These are phyloP conservation scores for Fraxinus greggii DNA, from an alignment of 305 asterid genomes.

Conservation along the genomic window DNA sequence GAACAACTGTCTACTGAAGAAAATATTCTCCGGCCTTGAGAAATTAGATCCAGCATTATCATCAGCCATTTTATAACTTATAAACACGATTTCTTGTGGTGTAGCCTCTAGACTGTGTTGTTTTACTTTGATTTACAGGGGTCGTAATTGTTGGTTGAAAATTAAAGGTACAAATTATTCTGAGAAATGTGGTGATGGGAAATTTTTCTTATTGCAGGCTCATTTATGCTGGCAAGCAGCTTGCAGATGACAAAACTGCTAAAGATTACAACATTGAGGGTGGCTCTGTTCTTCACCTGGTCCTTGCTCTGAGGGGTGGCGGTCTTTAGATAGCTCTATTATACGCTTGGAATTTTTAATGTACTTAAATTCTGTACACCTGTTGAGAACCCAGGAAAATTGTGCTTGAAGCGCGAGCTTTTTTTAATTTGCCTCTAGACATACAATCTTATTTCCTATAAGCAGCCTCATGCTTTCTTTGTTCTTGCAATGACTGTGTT, in stretches of 20 bases:
- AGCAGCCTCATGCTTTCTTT: neutral
- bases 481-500: neutral
- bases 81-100: neutral
- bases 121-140: neutral
- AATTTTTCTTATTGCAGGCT: conserved; percentile 44
- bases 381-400: neutral
- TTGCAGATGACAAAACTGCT: conserved; percentile 83
- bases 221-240: conserved; percentile 88
- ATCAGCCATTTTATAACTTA: neutral
- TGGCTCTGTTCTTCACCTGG: conserved; percentile 89
- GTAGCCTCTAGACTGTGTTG: neutral
- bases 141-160: neutral
- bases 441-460: neutral
- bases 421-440: neutral
- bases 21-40: neutral
- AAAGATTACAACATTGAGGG: conserved; percentile 88
- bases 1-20: neutral
- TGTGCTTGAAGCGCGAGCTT: neutral
- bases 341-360: conserved; percentile 4
- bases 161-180: neutral
- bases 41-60: neutral
- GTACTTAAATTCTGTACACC: neutral
- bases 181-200: neutral
- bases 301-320: conserved; percentile 82
- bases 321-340: conserved; percentile 21